phyloP scores from a whole-genome alignment of 1,284 basidiomycete species.

The Puccinia triticina region DNA sequence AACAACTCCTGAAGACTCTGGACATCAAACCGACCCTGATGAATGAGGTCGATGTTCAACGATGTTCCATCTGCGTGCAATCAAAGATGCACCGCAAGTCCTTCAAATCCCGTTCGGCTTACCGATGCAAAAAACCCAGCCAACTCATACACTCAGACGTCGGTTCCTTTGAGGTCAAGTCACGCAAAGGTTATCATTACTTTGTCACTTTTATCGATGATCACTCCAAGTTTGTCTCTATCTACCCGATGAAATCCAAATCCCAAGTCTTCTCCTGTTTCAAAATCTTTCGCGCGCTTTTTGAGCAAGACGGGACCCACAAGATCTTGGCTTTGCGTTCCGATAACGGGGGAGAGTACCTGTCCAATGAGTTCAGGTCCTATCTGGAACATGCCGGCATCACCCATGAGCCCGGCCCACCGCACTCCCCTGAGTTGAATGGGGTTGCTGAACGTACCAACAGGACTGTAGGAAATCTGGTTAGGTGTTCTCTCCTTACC shows the following conservation, averaged over 20 bases:
- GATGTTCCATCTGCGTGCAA: not conserved
- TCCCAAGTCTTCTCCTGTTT: conserved; percentile 54
- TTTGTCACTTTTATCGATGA: not conserved
- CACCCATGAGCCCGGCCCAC: not conserved
- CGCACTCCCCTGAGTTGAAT: conserved; percentile 24
- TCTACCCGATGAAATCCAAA: conserved; percentile 17
- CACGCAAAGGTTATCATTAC: no score
- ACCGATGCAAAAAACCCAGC: not conserved
- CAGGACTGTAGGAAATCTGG: no score
- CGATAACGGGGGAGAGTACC: conserved; percentile 22
- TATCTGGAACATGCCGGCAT: not conserved
- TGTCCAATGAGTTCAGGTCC: not conserved
- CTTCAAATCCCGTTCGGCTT: not conserved
- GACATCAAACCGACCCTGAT: not conserved
- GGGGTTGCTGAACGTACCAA: no score
- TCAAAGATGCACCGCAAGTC: not conserved
- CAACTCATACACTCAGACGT: conserved; percentile 6
- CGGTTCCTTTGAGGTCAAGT: not conserved
- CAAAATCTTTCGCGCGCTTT: conserved; percentile 58
- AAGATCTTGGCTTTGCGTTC: not conserved
- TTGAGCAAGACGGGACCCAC: conserved; percentile 54
- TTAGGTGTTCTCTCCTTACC: no score
- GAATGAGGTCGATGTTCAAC: not conserved
- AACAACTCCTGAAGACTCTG: not conserved
- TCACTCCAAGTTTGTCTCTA: not conserved